Conservation (phyloP, 2,329 filamentous ascomycete species). For the Fusarium sp. region DNA sequence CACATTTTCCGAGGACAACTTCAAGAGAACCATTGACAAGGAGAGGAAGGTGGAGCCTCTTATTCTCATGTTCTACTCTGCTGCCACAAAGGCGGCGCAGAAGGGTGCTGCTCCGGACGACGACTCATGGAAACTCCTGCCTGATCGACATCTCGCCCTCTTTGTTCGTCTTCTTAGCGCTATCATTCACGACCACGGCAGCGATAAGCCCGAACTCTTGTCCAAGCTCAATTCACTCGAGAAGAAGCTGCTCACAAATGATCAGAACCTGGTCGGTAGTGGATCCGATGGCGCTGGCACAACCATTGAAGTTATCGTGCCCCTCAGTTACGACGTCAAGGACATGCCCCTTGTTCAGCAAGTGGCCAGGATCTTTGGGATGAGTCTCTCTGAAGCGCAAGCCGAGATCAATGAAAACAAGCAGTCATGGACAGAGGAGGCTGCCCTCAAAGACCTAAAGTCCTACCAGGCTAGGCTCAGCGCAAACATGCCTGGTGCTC, state of each 20-base stretch:
- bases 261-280: slow-evolving; percentile 77
- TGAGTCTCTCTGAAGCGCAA: slow-evolving; percentile 83
- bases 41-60: slow-evolving; percentile 93
- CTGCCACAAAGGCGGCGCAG: slow-evolving; percentile 86
- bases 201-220: slow-evolving; percentile 87
- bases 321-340: slow-evolving; percentile 91
- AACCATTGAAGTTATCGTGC: slow-evolving; percentile 83
- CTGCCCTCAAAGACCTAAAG: slow-evolving; percentile 91
- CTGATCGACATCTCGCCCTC: slow-evolving; percentile 93
- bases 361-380: slow-evolving; percentile 87
- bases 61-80: slow-evolving; percentile 95
- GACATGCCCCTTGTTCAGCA: slow-evolving; percentile 95
- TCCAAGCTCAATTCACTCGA: slow-evolving; percentile 84
- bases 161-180: slow-evolving; percentile 89
- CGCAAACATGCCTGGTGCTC: slow-evolving; percentile 79
- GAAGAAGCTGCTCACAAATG: slow-evolving; percentile 92
- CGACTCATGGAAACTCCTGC: slow-evolving; percentile 89
- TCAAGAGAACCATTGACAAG: slow-evolving; percentile 92
- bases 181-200: slow-evolving; percentile 85
- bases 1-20: slow-evolving; percentile 87
- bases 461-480: slow-evolving; percentile 91
- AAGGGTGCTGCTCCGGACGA: slow-evolving; percentile 81
- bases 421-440: slow-evolving; percentile 88
- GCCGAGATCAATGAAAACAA: slow-evolving; percentile 87
- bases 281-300: slow-evolving; percentile 50